Evolutionary conservation across 2,329 filamentous ascomycete species (phyloP), one percentile per base, ranked within the genome.

Genomic region (Hymenotorrendiella dingleyae): DNA sequence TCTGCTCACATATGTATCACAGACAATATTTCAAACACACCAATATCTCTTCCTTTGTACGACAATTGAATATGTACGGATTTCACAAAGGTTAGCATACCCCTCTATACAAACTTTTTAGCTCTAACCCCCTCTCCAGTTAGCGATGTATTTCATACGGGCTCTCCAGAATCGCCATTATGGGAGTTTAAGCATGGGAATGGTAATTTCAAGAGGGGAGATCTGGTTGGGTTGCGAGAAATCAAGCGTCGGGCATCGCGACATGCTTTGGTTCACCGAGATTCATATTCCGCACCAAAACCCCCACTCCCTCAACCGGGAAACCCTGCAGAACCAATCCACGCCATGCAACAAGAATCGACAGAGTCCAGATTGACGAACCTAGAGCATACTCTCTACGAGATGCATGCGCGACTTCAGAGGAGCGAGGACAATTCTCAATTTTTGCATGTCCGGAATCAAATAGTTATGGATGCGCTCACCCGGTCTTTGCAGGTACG

Each of bases 161-260:
- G 88, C 9, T 90, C 86, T 32, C 89, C 91, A 10, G 93, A 97
- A 59, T 89, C 89, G 16, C 89, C 91, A 1, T 71, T 98, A 22
- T 98, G 93, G 93, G 93, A 98, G 62, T 98, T 98, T 66, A 97
- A 96, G 65, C 93, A 98, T 61, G 93, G 93, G 40, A 94, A 91
- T 58, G 91, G 91, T 40, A 97, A 86, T 63, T 98, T 98, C 70
- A 97, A 94, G 66, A 82, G 90, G 52, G 93, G 93, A 27, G 91
- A 98, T 63, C 71, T 98, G 19, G 82, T 91, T 38, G 89, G 91
- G 6, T 68, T 98, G 48, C 79, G 93, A 32, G 93, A 98, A 61
- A 98, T 98, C 66, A 96, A 96, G 66, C 84, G 93, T 48, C 80
- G 93, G 47, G 91, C 93, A 14, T 97, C 91, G 26, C 78, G 93